Evolutionary conservation across 2,329 filamentous ascomycete genomes (phyloP).

Genomic region (Xylaria multiplex): DNA sequence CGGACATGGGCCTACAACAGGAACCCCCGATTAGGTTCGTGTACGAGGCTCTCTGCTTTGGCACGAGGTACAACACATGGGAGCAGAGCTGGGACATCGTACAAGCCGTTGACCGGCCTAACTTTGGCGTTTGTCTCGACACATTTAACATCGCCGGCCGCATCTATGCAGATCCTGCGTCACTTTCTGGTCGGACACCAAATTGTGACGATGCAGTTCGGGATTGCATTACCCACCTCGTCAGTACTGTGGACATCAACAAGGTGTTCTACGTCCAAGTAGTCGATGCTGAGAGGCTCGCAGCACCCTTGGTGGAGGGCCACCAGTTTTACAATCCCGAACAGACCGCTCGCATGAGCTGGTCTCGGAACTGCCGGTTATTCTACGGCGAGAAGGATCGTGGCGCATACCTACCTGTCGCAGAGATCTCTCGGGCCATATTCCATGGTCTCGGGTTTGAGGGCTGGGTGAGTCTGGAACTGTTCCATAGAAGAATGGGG

Average conservation of each 20-base stretch:
- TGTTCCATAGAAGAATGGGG: constrained; percentile 71
- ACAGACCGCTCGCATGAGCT: constrained; percentile 76
- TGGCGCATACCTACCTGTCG: constrained; percentile 75
- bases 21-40: constrained; percentile 71
- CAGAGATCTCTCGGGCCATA: constrained; percentile 68
- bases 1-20: constrained; percentile 71
- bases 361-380: constrained; percentile 78
- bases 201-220: constrained; percentile 66
- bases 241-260: constrained; percentile 64
- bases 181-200: constrained; percentile 59
- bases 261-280: constrained; percentile 83
- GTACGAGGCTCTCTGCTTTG: constrained; percentile 80
- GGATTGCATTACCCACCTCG: constrained; percentile 64
- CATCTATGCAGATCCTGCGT: constrained; percentile 75
- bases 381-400: constrained; percentile 73
- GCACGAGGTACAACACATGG: constrained; percentile 76
- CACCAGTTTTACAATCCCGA: constrained; percentile 68
- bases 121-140: constrained; percentile 81
- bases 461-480: constrained; percentile 77
- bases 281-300: constrained; percentile 75
- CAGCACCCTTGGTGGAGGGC: constrained; percentile 63
- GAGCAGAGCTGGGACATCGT: constrained; percentile 77
- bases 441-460: constrained; percentile 71
- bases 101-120: constrained; percentile 69
- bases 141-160: constrained; percentile 80